These are phyloP conservation scores for Tilletia caries DNA, from an alignment of 1,284 basidiomycete species.

Conservation along the genomic window DNA sequence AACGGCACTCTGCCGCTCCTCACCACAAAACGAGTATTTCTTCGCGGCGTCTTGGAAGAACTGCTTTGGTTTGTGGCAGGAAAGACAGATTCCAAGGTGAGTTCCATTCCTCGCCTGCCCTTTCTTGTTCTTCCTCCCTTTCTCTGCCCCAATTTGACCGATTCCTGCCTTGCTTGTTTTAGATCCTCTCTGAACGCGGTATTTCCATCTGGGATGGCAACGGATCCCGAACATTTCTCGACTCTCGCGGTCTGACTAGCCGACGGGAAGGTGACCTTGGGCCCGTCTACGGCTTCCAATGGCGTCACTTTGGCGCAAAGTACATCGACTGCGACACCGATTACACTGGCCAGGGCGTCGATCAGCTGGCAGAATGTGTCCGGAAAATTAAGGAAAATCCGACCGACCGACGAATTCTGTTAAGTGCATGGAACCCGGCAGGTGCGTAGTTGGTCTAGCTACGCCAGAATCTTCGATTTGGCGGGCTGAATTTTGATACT, in stretches of 20 bases:
- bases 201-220: conserved; percentile 99
- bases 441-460: conserved; percentile 59
- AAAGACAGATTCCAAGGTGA: conserved; percentile 69
- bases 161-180: not conserved
- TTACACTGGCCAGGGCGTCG: conserved; percentile 84
- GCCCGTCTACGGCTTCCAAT: conserved; percentile 97
- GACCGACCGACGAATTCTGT: conserved; percentile 89
- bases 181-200: conserved; percentile 71
- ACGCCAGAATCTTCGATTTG: not conserved
- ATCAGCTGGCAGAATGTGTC: conserved; percentile 84
- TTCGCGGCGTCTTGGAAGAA: conserved; percentile 87
- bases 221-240: conserved; percentile 80
- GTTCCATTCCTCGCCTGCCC: not conserved
- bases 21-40: conserved; percentile 92
- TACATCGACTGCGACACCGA: conserved; percentile 74
- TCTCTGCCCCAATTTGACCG: not conserved
- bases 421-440: conserved; percentile 95
- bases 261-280: conserved; percentile 89
- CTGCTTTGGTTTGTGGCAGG: conserved; percentile 92
- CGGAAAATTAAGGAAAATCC: conserved; percentile 88
- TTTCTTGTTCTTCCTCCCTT: not conserved
- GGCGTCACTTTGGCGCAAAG: conserved; percentile 92
- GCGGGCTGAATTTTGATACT: too few species aligned
- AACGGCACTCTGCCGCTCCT: conserved; percentile 69
- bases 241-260: conserved; percentile 74